Evolutionary conservation across 2,329 filamentous ascomycete genomes (phyloP), one percentile per base, ranked within the genome.

Genomic region (Paecilomyces formosus): DNA sequence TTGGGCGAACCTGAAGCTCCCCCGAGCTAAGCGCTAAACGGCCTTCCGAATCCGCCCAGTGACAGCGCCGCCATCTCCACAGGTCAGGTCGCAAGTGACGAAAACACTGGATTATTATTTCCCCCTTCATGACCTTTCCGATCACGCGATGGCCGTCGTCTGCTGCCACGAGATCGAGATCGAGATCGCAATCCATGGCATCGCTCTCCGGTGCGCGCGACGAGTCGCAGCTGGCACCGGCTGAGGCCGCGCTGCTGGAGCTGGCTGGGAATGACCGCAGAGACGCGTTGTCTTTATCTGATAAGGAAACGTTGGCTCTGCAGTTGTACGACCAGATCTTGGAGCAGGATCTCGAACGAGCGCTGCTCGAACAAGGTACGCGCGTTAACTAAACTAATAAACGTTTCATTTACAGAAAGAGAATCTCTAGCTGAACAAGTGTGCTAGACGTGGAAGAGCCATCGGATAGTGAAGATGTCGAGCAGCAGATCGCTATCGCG

Each of bases 321-420:
- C 81, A 85, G 49, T 81, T 92, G 54, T 89, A 90, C 73, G 86
- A 92, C 70, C 82, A 82, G 63, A 77, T 91, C 26, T 85, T 88
- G 67, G 85, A 89, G 70, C 79, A 92, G 52, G 84, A 86, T 66
- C 76, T 93, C 22, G 87, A 94, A 74, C 83, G 86, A 57, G 86
- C 86, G 39, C 79, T 94, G 45, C 74, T 92, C 12, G 73, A 79
- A 64, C 72, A 76, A 70, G 70, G 75, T 76, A 64, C 53, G 63
- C 54, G 39, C 30, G 13, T 26, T 26, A 26, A 26, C 6, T 26
- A 26, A 6, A 6, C 24, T 26, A 26, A 26, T 26, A 3, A 3
- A 26, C 6, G 6, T 26, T 26, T 3, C 3, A 26, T 22, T 56
- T 57, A 54, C 33, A n/a, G n/a, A 0, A 26, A 31, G 8, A n/a